Conservation (phyloP, 306 rosid genomes). For the Trifolium fragiferum region DNA sequence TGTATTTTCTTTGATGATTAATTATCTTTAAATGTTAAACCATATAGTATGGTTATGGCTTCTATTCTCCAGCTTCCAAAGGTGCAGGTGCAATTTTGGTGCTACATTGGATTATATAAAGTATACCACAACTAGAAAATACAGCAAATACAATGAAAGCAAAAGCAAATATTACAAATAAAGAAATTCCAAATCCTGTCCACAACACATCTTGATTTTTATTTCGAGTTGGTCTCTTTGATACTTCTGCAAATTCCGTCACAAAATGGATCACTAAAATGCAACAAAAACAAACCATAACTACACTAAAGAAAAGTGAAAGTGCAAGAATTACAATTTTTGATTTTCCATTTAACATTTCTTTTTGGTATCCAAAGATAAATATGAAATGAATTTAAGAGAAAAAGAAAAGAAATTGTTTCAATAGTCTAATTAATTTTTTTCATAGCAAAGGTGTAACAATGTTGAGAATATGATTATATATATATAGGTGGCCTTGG, state of each 20-base stretch:
- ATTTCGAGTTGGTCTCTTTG: conserved; percentile 24
- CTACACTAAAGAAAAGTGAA: conserved; percentile 41
- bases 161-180: conserved; percentile 44
- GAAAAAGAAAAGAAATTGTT: neutral
- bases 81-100: conserved; percentile 54
- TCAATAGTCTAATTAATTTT: neutral
- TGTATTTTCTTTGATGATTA: no score
- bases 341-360: conserved; percentile 40
- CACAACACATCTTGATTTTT: conserved; percentile 42
- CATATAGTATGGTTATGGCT: neutral
- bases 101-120: conserved; percentile 25
- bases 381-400: neutral
- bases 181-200: conserved; percentile 45
- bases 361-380: neutral
- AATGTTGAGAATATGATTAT: neutral
- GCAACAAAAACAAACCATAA: conserved; percentile 51
- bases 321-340: conserved; percentile 40
- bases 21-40: no score
- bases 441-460: neutral
- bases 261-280: conserved; percentile 41
- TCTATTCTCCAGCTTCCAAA: conserved; percentile 34
- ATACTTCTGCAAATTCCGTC: conserved; percentile 19
- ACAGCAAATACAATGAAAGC: conserved; percentile 45
- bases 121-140: conserved; percentile 40
- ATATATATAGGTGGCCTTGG: neutral